Evolutionary conservation across 1,284 basidiomycete genomes (phyloP).

Genomic region (Naganishia albida): DNA sequence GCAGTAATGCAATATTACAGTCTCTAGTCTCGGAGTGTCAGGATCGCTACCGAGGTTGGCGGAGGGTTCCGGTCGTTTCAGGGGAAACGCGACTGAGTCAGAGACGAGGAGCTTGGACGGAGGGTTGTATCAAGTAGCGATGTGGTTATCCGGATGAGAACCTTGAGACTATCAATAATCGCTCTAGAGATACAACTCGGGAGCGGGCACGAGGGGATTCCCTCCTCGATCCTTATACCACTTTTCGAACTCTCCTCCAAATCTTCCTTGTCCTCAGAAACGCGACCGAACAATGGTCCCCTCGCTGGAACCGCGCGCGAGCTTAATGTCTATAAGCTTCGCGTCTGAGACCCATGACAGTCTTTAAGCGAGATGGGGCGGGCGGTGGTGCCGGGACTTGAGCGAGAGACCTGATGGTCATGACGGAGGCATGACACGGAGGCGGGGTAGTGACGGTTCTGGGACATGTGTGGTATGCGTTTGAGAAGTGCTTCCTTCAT

Average conservation of each 20-base stretch:
- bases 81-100: no score
- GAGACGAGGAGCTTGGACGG: no score
- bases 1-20: no score
- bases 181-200: not conserved
- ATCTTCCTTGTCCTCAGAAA: not conserved
- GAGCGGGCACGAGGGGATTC: not conserved
- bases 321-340: not conserved
- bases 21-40: no score
- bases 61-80: no score
- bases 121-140: not conserved
- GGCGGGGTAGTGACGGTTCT: no score
- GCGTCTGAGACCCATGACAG: not conserved
- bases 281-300: no score
- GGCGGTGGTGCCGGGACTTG: not conserved
- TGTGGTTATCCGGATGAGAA: not conserved
- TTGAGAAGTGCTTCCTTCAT: no score
- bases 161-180: constrained; percentile 6
- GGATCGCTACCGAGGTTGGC: not conserved
- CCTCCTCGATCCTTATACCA: not conserved
- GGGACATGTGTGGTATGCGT: no score
- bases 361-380: not conserved
- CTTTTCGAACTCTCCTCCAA: not conserved
- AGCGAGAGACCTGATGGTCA: no score
- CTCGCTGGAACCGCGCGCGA: not conserved
- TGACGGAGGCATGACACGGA: not conserved